Conservation (phyloP, 2,329 filamentous ascomycete genomes). For the Aspergillus pseudotamarii region DNA sequence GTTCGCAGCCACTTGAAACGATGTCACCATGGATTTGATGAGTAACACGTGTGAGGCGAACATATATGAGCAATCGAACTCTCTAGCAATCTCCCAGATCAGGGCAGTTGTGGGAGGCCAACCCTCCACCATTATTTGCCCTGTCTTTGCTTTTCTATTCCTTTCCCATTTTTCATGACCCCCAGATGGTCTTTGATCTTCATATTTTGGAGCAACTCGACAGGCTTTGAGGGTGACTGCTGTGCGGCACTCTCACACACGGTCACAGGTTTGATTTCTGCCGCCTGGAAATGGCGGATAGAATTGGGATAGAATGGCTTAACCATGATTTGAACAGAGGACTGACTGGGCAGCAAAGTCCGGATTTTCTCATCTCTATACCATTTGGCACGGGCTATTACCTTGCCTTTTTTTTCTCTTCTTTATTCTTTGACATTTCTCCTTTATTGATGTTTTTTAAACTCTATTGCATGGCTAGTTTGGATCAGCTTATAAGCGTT, state of each 20-base stretch:
- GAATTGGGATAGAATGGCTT: slow-evolving; percentile 14
- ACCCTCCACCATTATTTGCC: not conserved
- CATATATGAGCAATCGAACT: not conserved
- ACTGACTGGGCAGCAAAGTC: not conserved
- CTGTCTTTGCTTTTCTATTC: slow-evolving; percentile 3
- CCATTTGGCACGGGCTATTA: not conserved
- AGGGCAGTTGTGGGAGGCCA: not conserved
- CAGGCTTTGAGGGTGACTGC: slow-evolving; percentile 14
- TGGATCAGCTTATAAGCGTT: not conserved
- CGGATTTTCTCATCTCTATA: slow-evolving; percentile 4
- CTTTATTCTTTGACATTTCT: not conserved
- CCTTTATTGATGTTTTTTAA: not conserved
- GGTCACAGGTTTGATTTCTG: not conserved
- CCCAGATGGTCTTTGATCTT: not conserved
- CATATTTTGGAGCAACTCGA: not conserved
- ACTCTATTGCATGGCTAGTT: not conserved
- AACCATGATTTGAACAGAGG: not conserved
- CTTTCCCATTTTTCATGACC: not conserved
- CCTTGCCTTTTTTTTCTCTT: not conserved
- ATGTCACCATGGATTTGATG: slow-evolving; percentile 14
- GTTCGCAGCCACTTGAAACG: slow-evolving; percentile 12
- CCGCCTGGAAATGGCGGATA: slow-evolving; percentile 17
- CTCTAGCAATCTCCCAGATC: not conserved
- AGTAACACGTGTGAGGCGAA: slow-evolving; percentile 4
- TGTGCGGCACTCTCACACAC: slow-evolving; percentile 15